Evolutionary conservation across 805 yeast genomes (phyloP), one percentile per base, ranked within the genome.

Genomic region (Saccharomyces mikatae): DNA sequence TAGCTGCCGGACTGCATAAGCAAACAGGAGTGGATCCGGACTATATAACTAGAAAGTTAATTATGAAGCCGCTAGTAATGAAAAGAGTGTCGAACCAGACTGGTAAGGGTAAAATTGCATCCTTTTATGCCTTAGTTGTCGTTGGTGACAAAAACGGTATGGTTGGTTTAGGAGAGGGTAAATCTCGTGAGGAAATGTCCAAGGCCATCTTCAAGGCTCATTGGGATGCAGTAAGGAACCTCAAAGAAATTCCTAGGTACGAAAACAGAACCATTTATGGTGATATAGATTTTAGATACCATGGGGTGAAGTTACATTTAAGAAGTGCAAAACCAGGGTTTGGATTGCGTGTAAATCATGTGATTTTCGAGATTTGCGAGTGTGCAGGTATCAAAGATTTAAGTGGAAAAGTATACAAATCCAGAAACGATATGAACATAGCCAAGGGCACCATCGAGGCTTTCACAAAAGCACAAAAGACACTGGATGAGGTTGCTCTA

Each of bases 131-230:
- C 0, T 71, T 94, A 58, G 92, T 90, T 13, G 87, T 90, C 41
- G 97, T 87, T 14, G 99, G 99, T 49, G 96, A 94, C 71, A 80
- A 84, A 53, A 87, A 88, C 60, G 99, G 99, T 59, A 87, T 89
- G 86, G 77, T 94, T 56, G 98, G 98, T 41, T 76, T 91, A 50
- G 99, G 98, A 50, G 96, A 90, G 71, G 99, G 98, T 58, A 89
- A 88, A 67, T 92, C 94, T 57, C 77, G 89, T 61, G 84, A 81
- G 54, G 89, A 86, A 56, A 80, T 86, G 74, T 74, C 86, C 51
- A 79, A 80, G 53, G 96, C 98, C 2, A 79, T 85, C 32, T 74
- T 80, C 46, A 87, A 89, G 68, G 96, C 98, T 4, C 89, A 85
- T 70, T 88, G 96, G 96, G 86, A 87, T 65, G 97, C 98, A 1